Evolutionary conservation across 2,329 filamentous ascomycete species (phyloP), one percentile per base, ranked within the genome.

Genomic region (Scedosporium dehoogii): DNA sequence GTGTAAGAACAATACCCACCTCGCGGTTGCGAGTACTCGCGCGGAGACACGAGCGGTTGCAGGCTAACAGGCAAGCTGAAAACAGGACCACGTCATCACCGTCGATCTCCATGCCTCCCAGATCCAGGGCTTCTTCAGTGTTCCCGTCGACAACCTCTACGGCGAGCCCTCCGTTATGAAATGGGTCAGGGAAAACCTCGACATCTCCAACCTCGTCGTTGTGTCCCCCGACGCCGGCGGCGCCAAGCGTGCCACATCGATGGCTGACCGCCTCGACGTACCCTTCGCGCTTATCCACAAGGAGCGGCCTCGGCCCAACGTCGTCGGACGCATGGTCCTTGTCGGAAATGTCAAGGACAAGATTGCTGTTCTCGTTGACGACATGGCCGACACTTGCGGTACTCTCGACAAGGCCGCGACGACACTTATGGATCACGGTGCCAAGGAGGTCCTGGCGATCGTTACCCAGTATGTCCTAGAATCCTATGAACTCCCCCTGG

Each of bases 361-460:
- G 78, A 87, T 93, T 33, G 93, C 93, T 64, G 97, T 99, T 71
- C 86, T 99, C 58, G 93, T 99, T 10, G 93, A 97, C 73, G 93
- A 97, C 73, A 97, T 97, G 91, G 92, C 92, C 38, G 93, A 97
- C 73, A 97, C 93, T 3, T 97, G 92, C 74, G 92, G 92, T 68
- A 66, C 65, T 51, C 79, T 83, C 38, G 79, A 79, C 73, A 97
- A 97, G 78, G 94, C 92, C 2, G 94, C 93, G 16, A 87, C 91
- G 63, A 93, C 92, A 0, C 85, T 97, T 60, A 90, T 93, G 74
- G 83, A 91, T 69, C 88, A 97, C 70, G 91, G 91, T 38, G 93
- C 94, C 1, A 86, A 85, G 67, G 86, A 96, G 71, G 92, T 96
- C 44, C 91, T 96, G 66, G 94, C 94, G 25, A 96, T 97, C 67